Evolutionary conservation across 208 protist species (phyloP), one percentile per base, ranked within the genome.

Genomic region (Leptomonas pyrrhocoris): DNA sequence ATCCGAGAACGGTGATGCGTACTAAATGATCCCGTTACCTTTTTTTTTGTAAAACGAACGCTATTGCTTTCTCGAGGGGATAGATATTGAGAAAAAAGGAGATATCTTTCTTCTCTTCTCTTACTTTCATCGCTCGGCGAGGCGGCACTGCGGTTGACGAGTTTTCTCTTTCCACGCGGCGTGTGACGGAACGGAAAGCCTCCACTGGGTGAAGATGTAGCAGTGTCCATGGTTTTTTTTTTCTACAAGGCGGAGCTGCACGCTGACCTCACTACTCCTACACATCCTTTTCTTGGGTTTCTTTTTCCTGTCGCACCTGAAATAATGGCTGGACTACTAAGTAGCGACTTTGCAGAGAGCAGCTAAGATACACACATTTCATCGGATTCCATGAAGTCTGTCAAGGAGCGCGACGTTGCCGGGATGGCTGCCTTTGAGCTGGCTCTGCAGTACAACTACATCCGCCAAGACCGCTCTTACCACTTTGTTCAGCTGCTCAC

Each of bases 401-500:
- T 83, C 11, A 94, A 94, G 73, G 89, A 92, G 63, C 85, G 90
- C 54, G 88, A 95, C 59, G 57, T 84, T 21, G 88, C 90, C 1
- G 90, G 88, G 16, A 80, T 90, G 68, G 85, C 83, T 16, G 91
- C 91, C 21, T 96, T 94, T 70, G 88, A 96, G 76, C 53, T 93
- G n/a, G 79, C 88, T 18, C 75, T 96, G 27, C 88, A 96, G 66
- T 85, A 94, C 62, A 85, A 88, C 27, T 63, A 88, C 19, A 60
- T 96, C 9, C 80, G 91, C 4, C 91, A 96, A 75, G 88, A 94
- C 71, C 86, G 91, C 25, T 93, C 84, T 13, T 94, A 88, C 79
- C 87, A 96, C 68, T 88, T 93, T 85, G 59, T 87, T 23, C 88
- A 92, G 68, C 69, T 96, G 16, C 68, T 93, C 8, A 92, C 78